phyloP scores from a whole-genome alignment of 805 yeast species.

The Cyberlindnera japonica region DNA sequence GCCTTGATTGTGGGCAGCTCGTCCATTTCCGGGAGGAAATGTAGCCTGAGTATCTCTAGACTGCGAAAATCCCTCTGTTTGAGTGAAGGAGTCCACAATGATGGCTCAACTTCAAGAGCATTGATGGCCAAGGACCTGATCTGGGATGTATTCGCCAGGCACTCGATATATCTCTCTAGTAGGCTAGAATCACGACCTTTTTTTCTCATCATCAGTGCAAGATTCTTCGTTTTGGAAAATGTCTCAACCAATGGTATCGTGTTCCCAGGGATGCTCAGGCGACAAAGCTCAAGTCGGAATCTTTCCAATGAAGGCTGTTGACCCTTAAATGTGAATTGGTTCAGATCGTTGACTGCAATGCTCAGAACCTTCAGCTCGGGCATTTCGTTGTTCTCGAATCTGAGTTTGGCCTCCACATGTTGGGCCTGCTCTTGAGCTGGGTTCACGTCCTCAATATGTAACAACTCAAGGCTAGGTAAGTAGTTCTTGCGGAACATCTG shows the following conservation, averaged over 20 bases:
- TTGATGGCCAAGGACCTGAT: neutral
- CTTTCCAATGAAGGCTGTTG: constrained; percentile 1
- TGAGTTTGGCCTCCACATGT: too few relatives aligned
- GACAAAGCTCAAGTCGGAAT: constrained; percentile 10
- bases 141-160: neutral
- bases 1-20: neutral
- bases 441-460: too few relatives aligned
- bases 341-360: constrained; percentile 1
- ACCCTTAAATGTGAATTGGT: neutral
- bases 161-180: neutral
- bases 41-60: constrained; percentile 1
- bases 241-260: constrained; percentile 7
- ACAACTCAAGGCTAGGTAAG: too few relatives aligned
- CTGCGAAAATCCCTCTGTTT: neutral
- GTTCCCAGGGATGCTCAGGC: constrained; percentile 1
- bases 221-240: neutral
- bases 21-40: neutral
- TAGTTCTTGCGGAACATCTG: too few relatives aligned
- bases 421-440: too few relatives aligned
- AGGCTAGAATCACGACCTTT: neutral
- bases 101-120: neutral
- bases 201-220: constrained; percentile 6
- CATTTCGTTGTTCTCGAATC: constrained; percentile 3
- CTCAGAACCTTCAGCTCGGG: constrained; percentile 8
- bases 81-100: neutral